Base-by-base conservation (phyloP, 2,329 filamentous ascomycete species). In the Leptoxyphium fumago region DNA sequence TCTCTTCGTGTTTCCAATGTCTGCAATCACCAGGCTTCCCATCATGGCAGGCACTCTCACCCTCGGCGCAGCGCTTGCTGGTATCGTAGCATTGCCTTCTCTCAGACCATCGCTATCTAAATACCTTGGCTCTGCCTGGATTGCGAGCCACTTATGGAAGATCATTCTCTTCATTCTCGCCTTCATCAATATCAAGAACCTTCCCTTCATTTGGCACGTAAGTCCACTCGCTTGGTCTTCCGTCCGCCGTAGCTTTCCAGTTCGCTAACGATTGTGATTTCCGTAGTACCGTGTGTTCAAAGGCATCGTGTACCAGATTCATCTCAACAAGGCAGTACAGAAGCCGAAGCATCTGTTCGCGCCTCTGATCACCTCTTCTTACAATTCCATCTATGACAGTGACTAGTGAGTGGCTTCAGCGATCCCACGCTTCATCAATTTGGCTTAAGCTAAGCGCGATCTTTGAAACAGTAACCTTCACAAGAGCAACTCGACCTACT, bases 341-440 rank as follows among this genome's bases (percentile, higher is more conserved):
- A 58, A 59, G 39, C 74, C 78, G 1, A 71, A 77, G 48, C 75
- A 80, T 36, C 74, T 91, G 51, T 91, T 89, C 67, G 74, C 78
- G 41, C 80, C 83, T 40, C 66, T 82, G 42, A 77, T 84, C 46
- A 77, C 80, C 13, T 68, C 71, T 34, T 77, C 80, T 6, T 76
- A 78, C 56, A 75, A 81, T 11, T 75, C 83, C 1, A 65, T 83
- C 43, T 72, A 83, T 52, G 86, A 94, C 64, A 85, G 80, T 55
- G 88, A 94, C 66, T 86, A 87, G 68, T 89, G 91, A 66, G 58
- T 26, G 7, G 21, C 21, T 86, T 38, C 83, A 89, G 71, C 87
- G 88, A 61, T 80, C 79, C 4, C 32, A 36, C 32, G 5, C 11
- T 13, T 9, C 9, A 13, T 36, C 32, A 36, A 4, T 36, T 3